These are phyloP conservation scores for Agroathelia rolfsii DNA, from an alignment of 1,284 basidiomycete genomes.

Conservation along the genomic window DNA sequence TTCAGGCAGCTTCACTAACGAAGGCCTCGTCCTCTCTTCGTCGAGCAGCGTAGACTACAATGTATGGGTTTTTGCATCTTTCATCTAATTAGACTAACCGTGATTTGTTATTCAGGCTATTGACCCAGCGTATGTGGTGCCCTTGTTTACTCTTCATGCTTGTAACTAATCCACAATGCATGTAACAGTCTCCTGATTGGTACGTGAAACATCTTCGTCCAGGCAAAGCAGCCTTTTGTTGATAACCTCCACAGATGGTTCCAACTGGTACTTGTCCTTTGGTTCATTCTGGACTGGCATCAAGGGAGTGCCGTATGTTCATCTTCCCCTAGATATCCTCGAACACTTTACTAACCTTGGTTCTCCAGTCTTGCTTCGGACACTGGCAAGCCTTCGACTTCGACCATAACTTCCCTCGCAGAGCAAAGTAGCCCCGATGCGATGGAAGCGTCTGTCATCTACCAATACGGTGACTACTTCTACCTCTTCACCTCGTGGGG, in stretches of 20 bases:
- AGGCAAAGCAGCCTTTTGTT: constrained; percentile 4
- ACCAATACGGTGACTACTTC: constrained; percentile 34
- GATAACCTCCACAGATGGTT: constrained; percentile 18
- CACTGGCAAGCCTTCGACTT: constrained; percentile 32
- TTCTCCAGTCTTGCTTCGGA: constrained; percentile 22
- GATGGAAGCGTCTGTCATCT: constrained; percentile 38
- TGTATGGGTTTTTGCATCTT: constrained; percentile 21
- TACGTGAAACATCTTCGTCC: constrained; percentile 11
- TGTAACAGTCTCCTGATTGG: constrained; percentile 25
- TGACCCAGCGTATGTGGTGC: constrained; percentile 39
- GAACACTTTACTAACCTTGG: constrained; percentile 1
- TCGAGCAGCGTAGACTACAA: constrained; percentile 34
- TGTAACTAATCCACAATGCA: constrained; percentile 1
- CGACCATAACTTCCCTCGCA: constrained; percentile 32
- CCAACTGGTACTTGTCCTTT: constrained; percentile 34
- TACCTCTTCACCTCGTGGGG: constrained; percentile 54
- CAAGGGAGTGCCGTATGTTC: constrained; percentile 26
- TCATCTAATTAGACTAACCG: constrained; percentile 4
- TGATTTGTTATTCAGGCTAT: constrained; percentile 29
- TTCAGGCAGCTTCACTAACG: constrained; percentile 33
- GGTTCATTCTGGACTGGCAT: constrained; percentile 47
- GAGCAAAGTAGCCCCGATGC: constrained; percentile 32
- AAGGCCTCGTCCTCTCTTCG: constrained; percentile 40
- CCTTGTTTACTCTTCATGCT: constrained; percentile 2
- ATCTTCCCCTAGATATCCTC: constrained; percentile 7